Conservation (phyloP, 2,329 filamentous ascomycete genomes). For the Aspergillus sp. region DNA sequence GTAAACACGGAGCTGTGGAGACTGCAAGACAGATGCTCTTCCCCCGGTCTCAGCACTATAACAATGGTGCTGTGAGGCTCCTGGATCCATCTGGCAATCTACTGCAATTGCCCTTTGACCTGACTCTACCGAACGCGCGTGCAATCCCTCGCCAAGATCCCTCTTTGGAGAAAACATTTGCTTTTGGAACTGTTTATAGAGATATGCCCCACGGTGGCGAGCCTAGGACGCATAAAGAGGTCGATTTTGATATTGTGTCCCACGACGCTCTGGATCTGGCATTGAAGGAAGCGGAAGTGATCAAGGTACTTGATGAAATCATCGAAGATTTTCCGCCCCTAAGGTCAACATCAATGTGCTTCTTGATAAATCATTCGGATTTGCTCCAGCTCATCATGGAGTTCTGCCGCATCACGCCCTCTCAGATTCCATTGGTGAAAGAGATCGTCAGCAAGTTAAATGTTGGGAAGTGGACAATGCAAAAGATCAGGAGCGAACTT, state of each 20-base stretch:
- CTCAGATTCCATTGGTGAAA: conserved; percentile 67
- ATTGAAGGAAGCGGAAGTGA: conserved; percentile 84
- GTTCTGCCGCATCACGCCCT: conserved; percentile 71
- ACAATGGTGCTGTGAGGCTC: conserved; percentile 68
- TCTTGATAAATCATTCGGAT: conserved; percentile 84
- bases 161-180: conserved; percentile 70
- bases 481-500: conserved; percentile 75
- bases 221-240: conserved; percentile 77
- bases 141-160: conserved; percentile 65
- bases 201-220: conserved; percentile 74
- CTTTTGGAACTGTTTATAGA: conserved; percentile 83
- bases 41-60: conserved; percentile 75
- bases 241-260: conserved; percentile 95
- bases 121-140: conserved; percentile 83
- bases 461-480: conserved; percentile 73
- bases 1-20: conserved; percentile 84
- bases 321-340: conserved; percentile 74
- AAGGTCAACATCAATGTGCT: conserved; percentile 69
- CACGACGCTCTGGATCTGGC: conserved; percentile 74
- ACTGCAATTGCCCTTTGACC: conserved; percentile 87
- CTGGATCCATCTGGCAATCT: conserved; percentile 81
- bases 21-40: conserved; percentile 70
- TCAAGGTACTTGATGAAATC: conserved; percentile 93
- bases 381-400: conserved; percentile 86
- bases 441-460: conserved; percentile 85